These are phyloP conservation scores for Ostreobium quekettii DNA, from an alignment of 139 green algal genomes.

Conservation along the genomic window DNA sequence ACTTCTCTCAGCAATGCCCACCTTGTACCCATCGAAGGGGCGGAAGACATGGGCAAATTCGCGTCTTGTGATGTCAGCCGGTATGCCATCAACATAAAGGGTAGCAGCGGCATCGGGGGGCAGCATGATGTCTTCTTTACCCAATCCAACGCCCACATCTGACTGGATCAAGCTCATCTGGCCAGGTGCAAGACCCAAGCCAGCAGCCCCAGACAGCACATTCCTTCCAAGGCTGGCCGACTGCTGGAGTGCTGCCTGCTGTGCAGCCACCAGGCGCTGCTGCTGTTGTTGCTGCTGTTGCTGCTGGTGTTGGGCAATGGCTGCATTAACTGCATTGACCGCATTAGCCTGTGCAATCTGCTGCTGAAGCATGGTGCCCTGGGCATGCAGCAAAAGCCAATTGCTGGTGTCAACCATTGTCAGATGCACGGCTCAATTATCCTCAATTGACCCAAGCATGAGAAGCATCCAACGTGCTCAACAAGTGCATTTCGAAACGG, in stretches of 20 bases:
- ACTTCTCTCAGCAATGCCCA: constrained; percentile 5
- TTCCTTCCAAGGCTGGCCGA: constrained; percentile 2
- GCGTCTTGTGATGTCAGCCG: constrained; percentile 38
- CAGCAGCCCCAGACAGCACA: constrained; percentile 4
- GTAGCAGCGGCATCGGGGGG: constrained; percentile 38
- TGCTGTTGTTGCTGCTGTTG: constrained; percentile 11
- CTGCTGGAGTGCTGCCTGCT: background rate
- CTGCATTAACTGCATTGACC: background rate
- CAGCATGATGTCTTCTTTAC: constrained; percentile 15
- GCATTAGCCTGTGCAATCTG: background rate
- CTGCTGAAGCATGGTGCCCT: too few species aligned
- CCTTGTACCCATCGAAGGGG: constrained; percentile 49
- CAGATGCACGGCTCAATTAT: too few species aligned
- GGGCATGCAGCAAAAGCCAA: too few species aligned
- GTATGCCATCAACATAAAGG: constrained; percentile 49
- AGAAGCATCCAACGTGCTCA: too few species aligned
- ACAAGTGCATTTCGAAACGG: too few species aligned
- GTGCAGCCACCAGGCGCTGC: background rate
- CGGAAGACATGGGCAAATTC: constrained; percentile 66
- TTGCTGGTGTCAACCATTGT: too few species aligned
- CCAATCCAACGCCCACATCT: background rate
- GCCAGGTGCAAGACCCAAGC: constrained; percentile 11
- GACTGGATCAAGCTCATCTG: background rate
- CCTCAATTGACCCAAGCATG: too few species aligned
- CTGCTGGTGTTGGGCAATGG: constrained; percentile 14